These are phyloP conservation scores for Ramalina peruviana DNA, from an alignment of 495 filamentous ascomycete species.

Conservation along the genomic window DNA sequence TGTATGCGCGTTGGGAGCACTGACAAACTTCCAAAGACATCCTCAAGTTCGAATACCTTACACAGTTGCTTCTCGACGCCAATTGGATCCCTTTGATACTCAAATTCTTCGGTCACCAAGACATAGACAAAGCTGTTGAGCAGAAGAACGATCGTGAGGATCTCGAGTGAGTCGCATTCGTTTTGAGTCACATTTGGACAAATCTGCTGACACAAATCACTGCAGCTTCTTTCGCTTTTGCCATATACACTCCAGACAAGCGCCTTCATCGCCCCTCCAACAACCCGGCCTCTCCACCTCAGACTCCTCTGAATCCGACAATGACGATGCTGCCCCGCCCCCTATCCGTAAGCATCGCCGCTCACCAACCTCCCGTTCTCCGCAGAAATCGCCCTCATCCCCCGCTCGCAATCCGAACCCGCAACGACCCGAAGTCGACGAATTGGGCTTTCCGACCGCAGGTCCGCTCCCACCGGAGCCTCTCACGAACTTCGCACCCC, in stretches of 20 bases:
- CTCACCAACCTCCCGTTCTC: constrained; percentile 18
- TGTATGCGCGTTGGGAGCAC: not conserved
- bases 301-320: constrained; percentile 18
- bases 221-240: constrained; percentile 82
- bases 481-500: constrained; percentile 80
- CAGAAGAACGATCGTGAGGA: constrained; percentile 72
- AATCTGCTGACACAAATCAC: not conserved
- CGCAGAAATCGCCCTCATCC: constrained; percentile 18
- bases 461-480: constrained; percentile 51
- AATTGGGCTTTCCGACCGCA: constrained; percentile 61
- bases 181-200: not conserved
- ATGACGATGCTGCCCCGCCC: constrained; percentile 72
- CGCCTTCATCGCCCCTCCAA: constrained; percentile 16
- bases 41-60: constrained; percentile 89
- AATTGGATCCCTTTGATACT: constrained; percentile 87
- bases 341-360: constrained; percentile 52
- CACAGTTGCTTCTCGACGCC: constrained; percentile 81
- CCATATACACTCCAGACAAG: constrained; percentile 39
- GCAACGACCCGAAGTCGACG: constrained; percentile 68
- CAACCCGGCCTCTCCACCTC: constrained; percentile 18
- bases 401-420: constrained; percentile 24
- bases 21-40: constrained; percentile 47
- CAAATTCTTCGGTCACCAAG: constrained; percentile 85
- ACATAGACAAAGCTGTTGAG: constrained; percentile 77
- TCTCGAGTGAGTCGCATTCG: constrained; percentile 43